phyloP scores from a whole-genome alignment of 306 rosid species.

The Mimosa bimucronata region DNA sequence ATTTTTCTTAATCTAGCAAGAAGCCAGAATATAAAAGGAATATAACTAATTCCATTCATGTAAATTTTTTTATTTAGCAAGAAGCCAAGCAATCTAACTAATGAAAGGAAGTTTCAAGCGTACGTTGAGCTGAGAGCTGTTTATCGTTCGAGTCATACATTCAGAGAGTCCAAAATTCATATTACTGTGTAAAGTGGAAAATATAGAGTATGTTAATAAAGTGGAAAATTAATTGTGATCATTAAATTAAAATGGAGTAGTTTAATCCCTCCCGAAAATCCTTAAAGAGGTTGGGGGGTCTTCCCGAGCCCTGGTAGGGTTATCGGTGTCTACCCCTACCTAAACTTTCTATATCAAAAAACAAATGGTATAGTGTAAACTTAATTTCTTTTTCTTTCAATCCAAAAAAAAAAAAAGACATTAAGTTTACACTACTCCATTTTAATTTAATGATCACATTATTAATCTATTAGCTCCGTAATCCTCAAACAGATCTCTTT shows the following conservation, averaged over 20 bases:
- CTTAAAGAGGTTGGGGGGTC: no score
- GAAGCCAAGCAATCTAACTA: not conserved
- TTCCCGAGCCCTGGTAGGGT: no score
- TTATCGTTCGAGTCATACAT: not conserved
- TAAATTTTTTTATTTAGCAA: not conserved
- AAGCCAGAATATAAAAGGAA: not conserved
- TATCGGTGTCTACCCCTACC: no score
- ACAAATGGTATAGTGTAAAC: no score
- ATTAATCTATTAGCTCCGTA: no score
- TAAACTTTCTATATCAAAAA: no score
- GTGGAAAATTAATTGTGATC: no score
- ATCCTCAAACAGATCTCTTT: not conserved
- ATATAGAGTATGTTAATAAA: not conserved
- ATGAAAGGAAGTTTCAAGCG: not conserved
- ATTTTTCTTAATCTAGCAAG: not conserved
- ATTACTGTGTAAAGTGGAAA: not conserved
- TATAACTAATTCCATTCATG: not conserved
- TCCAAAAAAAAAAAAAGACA: no score
- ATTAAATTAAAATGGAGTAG: no score
- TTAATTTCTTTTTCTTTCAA: no score
- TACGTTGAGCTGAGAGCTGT: not conserved
- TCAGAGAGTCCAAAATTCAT: not conserved
- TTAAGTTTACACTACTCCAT: no score
- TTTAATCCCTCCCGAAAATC: no score
- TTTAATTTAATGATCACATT: not conserved